A percentile compares a stretch with the other conserved stretches of the same genome.
phyloP scores from a whole-genome alignment of 345 rosid genomes.

The Psidium guajava region DNA sequence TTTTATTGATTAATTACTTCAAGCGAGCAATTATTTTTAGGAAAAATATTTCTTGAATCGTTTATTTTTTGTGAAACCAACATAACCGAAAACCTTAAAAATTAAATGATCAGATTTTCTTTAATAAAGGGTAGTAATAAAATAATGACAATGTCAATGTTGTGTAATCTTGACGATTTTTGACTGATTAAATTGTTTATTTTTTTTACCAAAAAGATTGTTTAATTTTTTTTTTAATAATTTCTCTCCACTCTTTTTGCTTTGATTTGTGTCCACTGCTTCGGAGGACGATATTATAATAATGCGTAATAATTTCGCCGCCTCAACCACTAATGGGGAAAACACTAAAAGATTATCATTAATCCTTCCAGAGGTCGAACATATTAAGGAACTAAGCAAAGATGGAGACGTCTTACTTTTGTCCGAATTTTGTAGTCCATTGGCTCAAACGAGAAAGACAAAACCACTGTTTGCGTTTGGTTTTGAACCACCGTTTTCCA shows the following conservation, averaged over 20 bases:
- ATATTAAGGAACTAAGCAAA: not conserved
- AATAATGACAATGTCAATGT: not conserved
- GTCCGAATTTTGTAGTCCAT: not conserved
- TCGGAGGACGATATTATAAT: not conserved
- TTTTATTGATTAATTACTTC: not conserved
- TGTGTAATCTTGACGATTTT: not conserved
- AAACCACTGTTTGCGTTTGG: not conserved
- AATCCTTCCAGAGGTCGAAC: not conserved
- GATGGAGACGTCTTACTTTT: not conserved
- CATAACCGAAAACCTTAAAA: not conserved
- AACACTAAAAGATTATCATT: not conserved
- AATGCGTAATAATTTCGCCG: not conserved
- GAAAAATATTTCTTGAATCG: not conserved
- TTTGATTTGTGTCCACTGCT: not conserved
- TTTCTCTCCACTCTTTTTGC: not conserved
- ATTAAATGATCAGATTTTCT: not conserved
- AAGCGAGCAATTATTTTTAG: not conserved
- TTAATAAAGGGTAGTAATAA: not conserved
- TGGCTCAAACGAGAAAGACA: not conserved
- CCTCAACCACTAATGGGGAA: not conserved
- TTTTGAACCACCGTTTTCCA: not conserved
- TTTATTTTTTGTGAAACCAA: not conserved
- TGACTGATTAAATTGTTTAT: not conserved
- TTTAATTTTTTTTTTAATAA: not conserved
- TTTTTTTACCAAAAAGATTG: too few species aligned